These are phyloP conservation scores for Debaryomyces fabryi DNA, from an alignment of 1,139 yeast species.

Conservation along the genomic window DNA sequence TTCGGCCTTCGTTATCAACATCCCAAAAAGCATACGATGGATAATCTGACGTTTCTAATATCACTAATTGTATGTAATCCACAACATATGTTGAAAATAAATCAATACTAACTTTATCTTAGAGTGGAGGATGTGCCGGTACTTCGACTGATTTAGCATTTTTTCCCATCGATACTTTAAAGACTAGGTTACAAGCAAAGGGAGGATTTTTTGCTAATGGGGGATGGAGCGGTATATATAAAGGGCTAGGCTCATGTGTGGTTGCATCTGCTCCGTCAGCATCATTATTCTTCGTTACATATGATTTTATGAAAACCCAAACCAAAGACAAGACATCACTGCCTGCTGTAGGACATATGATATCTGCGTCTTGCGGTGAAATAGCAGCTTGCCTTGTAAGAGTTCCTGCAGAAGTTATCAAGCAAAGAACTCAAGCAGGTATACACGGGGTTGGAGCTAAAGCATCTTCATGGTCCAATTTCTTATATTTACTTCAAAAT, in stretches of 20 bases:
- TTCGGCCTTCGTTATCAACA: not conserved
- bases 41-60: slow-evolving; percentile 26
- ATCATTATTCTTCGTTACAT: slow-evolving; percentile 83
- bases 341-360: slow-evolving; percentile 71
- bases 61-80: slow-evolving; percentile 32
- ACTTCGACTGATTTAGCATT: slow-evolving; percentile 92
- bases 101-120: slow-evolving; percentile 12
- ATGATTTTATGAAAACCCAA: slow-evolving; percentile 69
- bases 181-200: slow-evolving; percentile 90
- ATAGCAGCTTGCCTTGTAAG: slow-evolving; percentile 90
- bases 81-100: not conserved
- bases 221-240: slow-evolving; percentile 87
- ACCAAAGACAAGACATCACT: slow-evolving; percentile 40
- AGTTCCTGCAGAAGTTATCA: slow-evolving; percentile 95
- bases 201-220: slow-evolving; percentile 94
- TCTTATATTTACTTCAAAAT: slow-evolving; percentile 56
- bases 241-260: slow-evolving; percentile 91
- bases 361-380: slow-evolving; percentile 87
- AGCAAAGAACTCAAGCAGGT: slow-evolving; percentile 89
- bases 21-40: slow-evolving; percentile 19
- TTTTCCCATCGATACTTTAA: slow-evolving; percentile 94
- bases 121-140: slow-evolving; percentile 96
- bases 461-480: slow-evolving; percentile 68
- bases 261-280: slow-evolving; percentile 97
- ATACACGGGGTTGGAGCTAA: slow-evolving; percentile 47